Percentiles rank a stretch among this genome's conserved stretches.
Conservation (phyloP, 768 basidiomycete species). For the Glaciozyma martinii region DNA sequence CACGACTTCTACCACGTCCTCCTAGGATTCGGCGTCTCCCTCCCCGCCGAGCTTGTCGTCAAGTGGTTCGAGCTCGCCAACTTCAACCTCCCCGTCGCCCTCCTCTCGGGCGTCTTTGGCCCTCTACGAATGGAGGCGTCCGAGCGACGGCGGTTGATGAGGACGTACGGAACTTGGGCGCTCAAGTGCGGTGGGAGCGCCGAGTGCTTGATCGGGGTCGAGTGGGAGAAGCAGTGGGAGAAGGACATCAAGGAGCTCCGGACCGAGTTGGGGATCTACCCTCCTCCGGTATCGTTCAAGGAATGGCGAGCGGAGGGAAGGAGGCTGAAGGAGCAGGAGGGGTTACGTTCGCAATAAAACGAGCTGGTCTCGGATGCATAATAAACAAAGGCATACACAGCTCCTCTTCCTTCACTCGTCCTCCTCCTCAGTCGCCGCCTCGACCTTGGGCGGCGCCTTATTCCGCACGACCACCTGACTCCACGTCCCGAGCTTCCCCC, state of each 20-base stretch:
- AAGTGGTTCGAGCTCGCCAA: constrained; percentile 93
- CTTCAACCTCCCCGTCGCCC: constrained; percentile 78
- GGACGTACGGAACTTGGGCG: constrained; percentile 89
- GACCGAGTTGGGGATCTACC: constrained; percentile 72
- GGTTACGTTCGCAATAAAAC: neutral
- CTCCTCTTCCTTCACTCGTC: too few relatives aligned
- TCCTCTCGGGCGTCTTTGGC: constrained; percentile 66
- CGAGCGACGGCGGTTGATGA: constrained; percentile 54
- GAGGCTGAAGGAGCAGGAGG: constrained; percentile 2
- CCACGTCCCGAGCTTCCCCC: too few relatives aligned
- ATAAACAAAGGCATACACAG: too few relatives aligned
- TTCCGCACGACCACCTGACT: too few relatives aligned
- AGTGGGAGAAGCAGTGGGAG: constrained; percentile 93
- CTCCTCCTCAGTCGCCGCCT: too few relatives aligned
- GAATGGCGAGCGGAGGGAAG: constrained; percentile 23
- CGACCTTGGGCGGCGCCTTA: too few relatives aligned
- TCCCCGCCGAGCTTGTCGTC: constrained; percentile 83
- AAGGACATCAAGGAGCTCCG: constrained; percentile 73
- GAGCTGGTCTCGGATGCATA: too few relatives aligned
- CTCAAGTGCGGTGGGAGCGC: constrained; percentile 68
- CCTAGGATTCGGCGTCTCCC: constrained; percentile 75
- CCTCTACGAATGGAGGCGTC: constrained; percentile 57
- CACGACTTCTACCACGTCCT: constrained; percentile 97
- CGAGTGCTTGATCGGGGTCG: constrained; percentile 71
- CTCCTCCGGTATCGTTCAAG: constrained; percentile 51